Conservation (phyloP, 805 yeast genomes). For the Lachancea quebecensis region DNA sequence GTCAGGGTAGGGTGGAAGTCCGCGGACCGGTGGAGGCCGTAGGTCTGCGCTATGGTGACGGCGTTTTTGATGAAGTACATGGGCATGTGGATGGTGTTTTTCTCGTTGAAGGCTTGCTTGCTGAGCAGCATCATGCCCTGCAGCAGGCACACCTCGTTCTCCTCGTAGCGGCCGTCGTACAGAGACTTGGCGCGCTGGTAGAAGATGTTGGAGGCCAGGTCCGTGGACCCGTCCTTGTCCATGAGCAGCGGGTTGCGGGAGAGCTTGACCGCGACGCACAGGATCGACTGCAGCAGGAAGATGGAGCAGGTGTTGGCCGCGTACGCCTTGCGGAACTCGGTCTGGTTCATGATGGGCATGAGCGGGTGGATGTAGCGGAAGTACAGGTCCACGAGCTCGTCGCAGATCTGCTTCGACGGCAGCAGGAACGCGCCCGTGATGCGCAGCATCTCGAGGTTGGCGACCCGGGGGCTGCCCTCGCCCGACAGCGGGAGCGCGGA, state of each 20-base stretch:
- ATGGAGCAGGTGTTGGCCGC: slow-evolving; percentile 6
- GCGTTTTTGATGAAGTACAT: slow-evolving; percentile 6
- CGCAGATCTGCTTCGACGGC: slow-evolving; percentile 6
- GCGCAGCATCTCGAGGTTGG: slow-evolving; percentile 7
- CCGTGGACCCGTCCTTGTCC: slow-evolving; percentile 5
- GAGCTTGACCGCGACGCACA: slow-evolving; percentile 7
- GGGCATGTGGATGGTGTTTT: slow-evolving; percentile 6
- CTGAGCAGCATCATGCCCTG: slow-evolving; percentile 8
- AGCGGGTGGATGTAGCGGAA: slow-evolving; percentile 4
- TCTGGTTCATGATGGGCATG: slow-evolving; percentile 5
- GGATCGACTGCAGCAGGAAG: slow-evolving; percentile 5
- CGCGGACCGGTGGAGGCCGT: slow-evolving; percentile 7
- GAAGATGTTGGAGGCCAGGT: slow-evolving; percentile 6
- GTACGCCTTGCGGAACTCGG: slow-evolving; percentile 3
- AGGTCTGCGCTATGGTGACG: slow-evolving; percentile 4
- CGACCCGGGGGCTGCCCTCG: slow-evolving; percentile 5
- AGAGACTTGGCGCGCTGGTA: slow-evolving; percentile 8
- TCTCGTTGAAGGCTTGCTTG: slow-evolving; percentile 5
- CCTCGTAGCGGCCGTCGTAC: slow-evolving; percentile 8
- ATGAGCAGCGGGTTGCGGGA: slow-evolving; percentile 3
- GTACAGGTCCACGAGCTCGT: slow-evolving; percentile 4
- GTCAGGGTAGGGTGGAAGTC: slow-evolving; percentile 7
- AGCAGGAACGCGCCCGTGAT: slow-evolving; percentile 7
- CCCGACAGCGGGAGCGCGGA: slow-evolving; percentile 4
- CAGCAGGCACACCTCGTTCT: slow-evolving; percentile 4